Evolutionary conservation across 352 stramenopile species (phyloP), one percentile per base, ranked within the genome.

Genomic region (Proteromonas lacertae): DNA sequence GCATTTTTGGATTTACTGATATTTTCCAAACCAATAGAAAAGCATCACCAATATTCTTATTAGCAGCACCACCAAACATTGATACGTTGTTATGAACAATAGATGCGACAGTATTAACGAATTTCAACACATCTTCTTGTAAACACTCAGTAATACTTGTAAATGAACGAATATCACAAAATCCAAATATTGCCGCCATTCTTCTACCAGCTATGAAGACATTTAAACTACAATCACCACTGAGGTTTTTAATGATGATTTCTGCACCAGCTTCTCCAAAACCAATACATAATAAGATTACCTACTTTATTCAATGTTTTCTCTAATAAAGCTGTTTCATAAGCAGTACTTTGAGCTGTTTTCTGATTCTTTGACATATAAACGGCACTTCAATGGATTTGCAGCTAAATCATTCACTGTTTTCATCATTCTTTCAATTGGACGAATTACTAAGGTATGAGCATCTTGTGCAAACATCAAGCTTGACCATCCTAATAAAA

Each of bases 231-330:
- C 63, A 66, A 1, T 60, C 63, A 18, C 72, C 62, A 23, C 63
- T 63, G 58, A 96, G 86, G 50, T 94, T 95, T 20, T 86, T 90
- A 1, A 72, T 76, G 50, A 96, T 95, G 38, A 96, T 92, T 48
- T 91, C 79, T 9, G 76, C 80, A 30, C 65, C 68, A n/a, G 83
- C 83, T 10, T 83, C 77, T 20, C 82, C 82, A 60, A 91, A 94
- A 5, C 82, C 86, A 28, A 93, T 83, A 40, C 86, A 64, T 4
- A 96, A 50, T 9, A 96, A 51, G 26, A 76, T 58, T 46, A 77
- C 33, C 80, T 62, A 44, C 42, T 36, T 42, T 69, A 20, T 72
- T 57, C 1, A 92, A 59, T 4, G 76, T 89, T 25, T 78, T 47
- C 44, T 90, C 72, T 1, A 92, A 64, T 49, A 90, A 72, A 29